Evolutionary conservation across 2,329 filamentous ascomycete species (phyloP), one percentile per base, ranked within the genome.

Genomic region (Paraphoma chrysanthemicola): DNA sequence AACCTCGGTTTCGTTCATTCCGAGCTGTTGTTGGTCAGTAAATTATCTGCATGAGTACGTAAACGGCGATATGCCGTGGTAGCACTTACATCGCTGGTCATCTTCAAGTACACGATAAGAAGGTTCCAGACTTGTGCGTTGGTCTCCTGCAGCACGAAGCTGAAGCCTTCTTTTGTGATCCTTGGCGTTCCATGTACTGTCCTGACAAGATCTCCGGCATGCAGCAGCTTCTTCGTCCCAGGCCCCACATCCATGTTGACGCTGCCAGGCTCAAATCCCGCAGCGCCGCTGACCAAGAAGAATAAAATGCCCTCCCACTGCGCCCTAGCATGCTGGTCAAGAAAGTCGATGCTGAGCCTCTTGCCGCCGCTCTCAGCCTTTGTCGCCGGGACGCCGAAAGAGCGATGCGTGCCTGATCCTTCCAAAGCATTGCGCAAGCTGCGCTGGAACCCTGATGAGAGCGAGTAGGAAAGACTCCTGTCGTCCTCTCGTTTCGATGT

Each of bases 71-170:
- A 18, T 10, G 3, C 14, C 12, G n/a, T 0, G 28, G 5, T 12
- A 38, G 18, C 18, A 16, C 66, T 53, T 53, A 85, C 84, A 52
- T 83, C 81, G 66, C 92, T 89, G 44, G 90, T 90, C 59, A 92
- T 90, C 65, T 96, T 91, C 48, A 99, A 88, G 83, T 97, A 99
- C 31, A 97, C 88, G 30, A 99, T 89, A 36, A 99, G 83, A 45
- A 99, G 82, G 28, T 93, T 95, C 95, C 95, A 99, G 36, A 99
- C 93, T 77, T 99, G 95, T 0, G 94, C 93, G 75, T 97, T 98
- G 56, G 94, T 90, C 72, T 97, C 94, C 70, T 98, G 94, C 8
- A 99, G 83, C 54, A 99, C 82, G 71, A 99, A 99, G 0, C 92
- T 93, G 74, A 99, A 99, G 7, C 95, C 95, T 2, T 91, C 88